Evolutionary conservation across 1,139 yeast species (phyloP).

Genomic region (Keqinozyma sinolaborantium): DNA sequence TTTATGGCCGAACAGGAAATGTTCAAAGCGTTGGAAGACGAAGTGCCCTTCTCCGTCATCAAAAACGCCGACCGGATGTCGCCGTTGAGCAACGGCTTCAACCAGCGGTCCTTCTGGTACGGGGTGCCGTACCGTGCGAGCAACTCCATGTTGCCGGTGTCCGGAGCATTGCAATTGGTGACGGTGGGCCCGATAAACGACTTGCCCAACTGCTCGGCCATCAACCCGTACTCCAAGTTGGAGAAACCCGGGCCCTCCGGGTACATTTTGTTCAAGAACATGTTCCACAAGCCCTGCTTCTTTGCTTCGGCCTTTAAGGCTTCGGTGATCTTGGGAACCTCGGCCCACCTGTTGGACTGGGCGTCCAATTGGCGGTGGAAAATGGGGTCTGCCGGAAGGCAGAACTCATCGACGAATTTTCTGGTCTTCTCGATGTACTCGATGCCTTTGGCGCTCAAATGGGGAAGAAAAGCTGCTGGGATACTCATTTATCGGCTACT

Average conservation of each 20-base stretch:
- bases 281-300: constrained; percentile 60
- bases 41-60: constrained; percentile 67
- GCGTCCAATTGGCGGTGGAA: constrained; percentile 37
- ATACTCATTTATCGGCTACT: constrained; percentile 15
- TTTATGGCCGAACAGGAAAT: constrained; percentile 47
- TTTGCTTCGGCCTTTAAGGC: constrained; percentile 54
- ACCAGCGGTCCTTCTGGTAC: constrained; percentile 51
- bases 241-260: constrained; percentile 63
- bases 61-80: constrained; percentile 63
- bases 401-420: constrained; percentile 56
- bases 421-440: constrained; percentile 48
- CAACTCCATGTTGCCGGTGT: constrained; percentile 75
- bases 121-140: constrained; percentile 57
- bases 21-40: constrained; percentile 68
- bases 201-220: constrained; percentile 68
- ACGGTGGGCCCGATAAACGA: constrained; percentile 58
- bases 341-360: constrained; percentile 45
- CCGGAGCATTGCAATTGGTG: constrained; percentile 66
- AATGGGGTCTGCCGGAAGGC: constrained; percentile 54
- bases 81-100: constrained; percentile 57
- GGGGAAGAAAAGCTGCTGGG: constrained; percentile 41
- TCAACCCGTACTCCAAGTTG: constrained; percentile 65
- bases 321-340: constrained; percentile 50
- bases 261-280: constrained; percentile 57
- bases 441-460: constrained; percentile 47